Conservation (phyloP, 2,329 filamentous ascomycete genomes). For the Clarireedia paspali region DNA sequence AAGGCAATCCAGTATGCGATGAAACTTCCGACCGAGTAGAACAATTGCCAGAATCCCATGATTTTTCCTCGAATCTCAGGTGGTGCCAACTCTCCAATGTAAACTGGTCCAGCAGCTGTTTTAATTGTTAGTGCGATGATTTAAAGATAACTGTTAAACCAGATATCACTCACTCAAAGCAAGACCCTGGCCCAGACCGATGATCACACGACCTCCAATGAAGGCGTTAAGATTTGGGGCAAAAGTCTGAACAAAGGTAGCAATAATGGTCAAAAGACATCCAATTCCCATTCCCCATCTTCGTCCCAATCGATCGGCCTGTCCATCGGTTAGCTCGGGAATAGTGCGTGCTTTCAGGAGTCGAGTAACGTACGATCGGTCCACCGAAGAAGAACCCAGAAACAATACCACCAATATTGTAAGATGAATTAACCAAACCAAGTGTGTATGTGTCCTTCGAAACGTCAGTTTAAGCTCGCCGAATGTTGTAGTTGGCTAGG, state of each 20-base stretch:
- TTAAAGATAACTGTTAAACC: background rate
- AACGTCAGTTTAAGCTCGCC: background rate
- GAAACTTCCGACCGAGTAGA: conserved; percentile 50
- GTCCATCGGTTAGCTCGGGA: background rate
- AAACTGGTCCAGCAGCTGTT: conserved; percentile 46
- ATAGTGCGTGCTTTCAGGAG: background rate
- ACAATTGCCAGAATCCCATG: conserved; percentile 65
- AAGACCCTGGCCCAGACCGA: conserved; percentile 63
- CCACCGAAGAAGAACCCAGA: conserved; percentile 61
- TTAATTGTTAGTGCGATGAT: background rate
- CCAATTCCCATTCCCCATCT: conserved; percentile 59
- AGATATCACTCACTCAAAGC: conserved; percentile 43
- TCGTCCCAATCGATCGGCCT: conserved; percentile 52
- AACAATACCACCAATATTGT: conserved; percentile 63
- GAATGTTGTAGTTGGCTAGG: background rate
- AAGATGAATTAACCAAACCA: conserved; percentile 57
- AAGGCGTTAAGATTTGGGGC: conserved; percentile 57
- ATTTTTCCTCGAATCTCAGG: conserved; percentile 57
- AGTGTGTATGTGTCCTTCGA: conserved; percentile 33
- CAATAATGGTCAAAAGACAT: conserved; percentile 56
- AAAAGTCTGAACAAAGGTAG: conserved; percentile 63
- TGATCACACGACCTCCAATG: conserved; percentile 60
- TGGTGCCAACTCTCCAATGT: conserved; percentile 62
- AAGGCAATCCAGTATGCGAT: conserved; percentile 24
- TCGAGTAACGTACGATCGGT: conserved; percentile 31